phyloP scores from a whole-genome alignment of 1,139 yeast genomes.

The Yamadazyma diddensiae region DNA sequence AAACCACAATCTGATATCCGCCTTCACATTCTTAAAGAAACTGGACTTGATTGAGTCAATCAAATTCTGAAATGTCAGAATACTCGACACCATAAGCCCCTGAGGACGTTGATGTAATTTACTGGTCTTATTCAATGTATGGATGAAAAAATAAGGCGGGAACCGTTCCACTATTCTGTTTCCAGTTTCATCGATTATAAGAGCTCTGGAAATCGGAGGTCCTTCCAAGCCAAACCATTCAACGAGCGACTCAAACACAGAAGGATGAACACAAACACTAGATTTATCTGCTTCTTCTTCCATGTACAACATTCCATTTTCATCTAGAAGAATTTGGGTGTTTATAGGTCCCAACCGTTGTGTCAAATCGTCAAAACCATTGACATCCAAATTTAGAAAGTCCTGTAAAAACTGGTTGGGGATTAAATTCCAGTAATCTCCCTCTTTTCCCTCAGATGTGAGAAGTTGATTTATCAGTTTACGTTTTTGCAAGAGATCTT shows the following conservation, averaged over 20 bases:
- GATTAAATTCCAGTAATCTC: constrained; percentile 38
- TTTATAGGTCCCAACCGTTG: constrained; percentile 32
- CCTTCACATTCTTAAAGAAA: constrained; percentile 18
- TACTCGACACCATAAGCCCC: constrained; percentile 26
- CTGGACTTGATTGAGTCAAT: constrained; percentile 22
- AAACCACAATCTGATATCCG: constrained; percentile 39
- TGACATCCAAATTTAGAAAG: constrained; percentile 25
- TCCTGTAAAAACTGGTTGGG: constrained; percentile 27
- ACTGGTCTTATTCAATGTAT: constrained; percentile 36
- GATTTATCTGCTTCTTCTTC: constrained; percentile 30
- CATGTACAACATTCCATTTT: constrained; percentile 28
- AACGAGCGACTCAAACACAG: constrained; percentile 39
- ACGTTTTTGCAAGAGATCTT: constrained; percentile 19
- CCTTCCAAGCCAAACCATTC: constrained; percentile 56
- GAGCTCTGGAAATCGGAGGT: constrained; percentile 44
- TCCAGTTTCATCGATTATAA: constrained; percentile 39
- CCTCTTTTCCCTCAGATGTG: constrained; percentile 23
- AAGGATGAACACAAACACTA: constrained; percentile 34
- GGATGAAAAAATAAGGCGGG: constrained; percentile 52
- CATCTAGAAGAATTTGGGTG: constrained; percentile 28
- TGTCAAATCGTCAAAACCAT: constrained; percentile 25
- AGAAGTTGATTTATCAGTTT: constrained; percentile 22
- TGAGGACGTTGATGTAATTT: constrained; percentile 10
- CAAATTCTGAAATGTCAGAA: constrained; percentile 35
- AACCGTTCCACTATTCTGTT: constrained; percentile 47